Evolutionary conservation across 176 grass and related monocot species (phyloP).

Genomic region (Carex littledalei): DNA sequence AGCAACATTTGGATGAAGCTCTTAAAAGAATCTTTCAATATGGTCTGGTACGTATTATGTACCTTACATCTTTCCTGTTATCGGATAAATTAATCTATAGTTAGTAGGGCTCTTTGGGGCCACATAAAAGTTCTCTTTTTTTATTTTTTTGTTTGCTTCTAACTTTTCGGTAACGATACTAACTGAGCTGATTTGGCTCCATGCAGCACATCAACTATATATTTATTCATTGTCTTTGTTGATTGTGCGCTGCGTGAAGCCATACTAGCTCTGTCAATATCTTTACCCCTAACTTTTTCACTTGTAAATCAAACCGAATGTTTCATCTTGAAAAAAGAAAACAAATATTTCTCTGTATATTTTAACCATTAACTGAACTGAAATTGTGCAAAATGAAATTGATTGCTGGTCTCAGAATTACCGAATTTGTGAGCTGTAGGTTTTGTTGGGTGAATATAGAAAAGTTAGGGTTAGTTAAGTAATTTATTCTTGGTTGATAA

Average conservation of each 20-base stretch:
- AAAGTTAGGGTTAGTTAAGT: background rate
- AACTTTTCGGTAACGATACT: too few species aligned
- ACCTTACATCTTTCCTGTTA: background rate
- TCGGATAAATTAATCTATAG: background rate
- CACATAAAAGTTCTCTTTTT: background rate
- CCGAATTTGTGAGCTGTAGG: background rate
- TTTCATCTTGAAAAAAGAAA: background rate
- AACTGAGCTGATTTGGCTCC: too few species aligned
- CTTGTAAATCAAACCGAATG: background rate
- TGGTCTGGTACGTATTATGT: slow-evolving; percentile 67
- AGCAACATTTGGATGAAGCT: slow-evolving; percentile 87
- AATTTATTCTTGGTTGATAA: background rate
- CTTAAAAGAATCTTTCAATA: slow-evolving; percentile 94
- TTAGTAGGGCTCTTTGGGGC: background rate
- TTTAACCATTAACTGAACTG: background rate
- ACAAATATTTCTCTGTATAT: background rate
- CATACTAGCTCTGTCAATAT: too few species aligned
- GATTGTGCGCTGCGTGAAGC: too few species aligned
- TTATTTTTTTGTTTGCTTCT: background rate
- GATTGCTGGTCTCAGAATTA: background rate
- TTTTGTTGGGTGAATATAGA: background rate
- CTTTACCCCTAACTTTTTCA: background rate
- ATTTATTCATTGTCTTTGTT: too few species aligned
- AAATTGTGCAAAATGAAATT: background rate
- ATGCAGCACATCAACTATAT: too few species aligned